Evolutionary conservation across 2,329 filamentous ascomycete genomes (phyloP), one percentile per base, ranked within the genome.

Genomic region (Claviceps pusilla): DNA sequence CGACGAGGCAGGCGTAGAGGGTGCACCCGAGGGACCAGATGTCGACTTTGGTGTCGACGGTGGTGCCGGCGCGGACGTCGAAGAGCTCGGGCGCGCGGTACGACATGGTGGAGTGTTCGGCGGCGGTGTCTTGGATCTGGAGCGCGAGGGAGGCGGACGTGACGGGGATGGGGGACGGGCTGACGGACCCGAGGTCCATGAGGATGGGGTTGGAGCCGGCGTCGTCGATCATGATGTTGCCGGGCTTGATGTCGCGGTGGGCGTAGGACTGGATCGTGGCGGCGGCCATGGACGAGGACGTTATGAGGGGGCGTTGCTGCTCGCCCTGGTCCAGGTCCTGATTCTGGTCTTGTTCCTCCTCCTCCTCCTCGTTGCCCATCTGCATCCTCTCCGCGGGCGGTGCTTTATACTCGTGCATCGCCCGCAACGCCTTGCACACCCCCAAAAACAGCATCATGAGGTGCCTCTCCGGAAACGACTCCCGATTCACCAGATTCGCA

Each of bases 171-270:
- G 93, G 93, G 2, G 88, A 89, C 19, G 86, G 86, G 45, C 89
- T 86, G 55, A 98, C 76, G 55, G 89, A 96, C 59, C 93, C 93
- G 29, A 98, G 82, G 67, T 98, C 93, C 93, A 98, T 98, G 41
- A 98, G 79, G 62, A 98, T 93, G 3, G 93, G 91, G 35, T 83
- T 84, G 56, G 83, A 79, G 61, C 93, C 93, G 62, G 89, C 83
- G 67, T 97, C 91, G 60, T 87, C 86, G 61, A 98, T 95, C 93
- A 98, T 98, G 66, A 98, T 95, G 71, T 98, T 98, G 56, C 89
- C 80, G 63, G 93, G 93, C 70, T 98, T 98, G 68, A 98, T 95
- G 70, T 98, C 93, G 61, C 93, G 78, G 70, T 98, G 93, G 58
- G 93, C 87, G 68, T 95, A 98, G 24, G 89, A 87, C 61, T 87